phyloP scores from a whole-genome alignment of 768 basidiomycete genomes.

The Hortiboletus flavorubellus region DNA sequence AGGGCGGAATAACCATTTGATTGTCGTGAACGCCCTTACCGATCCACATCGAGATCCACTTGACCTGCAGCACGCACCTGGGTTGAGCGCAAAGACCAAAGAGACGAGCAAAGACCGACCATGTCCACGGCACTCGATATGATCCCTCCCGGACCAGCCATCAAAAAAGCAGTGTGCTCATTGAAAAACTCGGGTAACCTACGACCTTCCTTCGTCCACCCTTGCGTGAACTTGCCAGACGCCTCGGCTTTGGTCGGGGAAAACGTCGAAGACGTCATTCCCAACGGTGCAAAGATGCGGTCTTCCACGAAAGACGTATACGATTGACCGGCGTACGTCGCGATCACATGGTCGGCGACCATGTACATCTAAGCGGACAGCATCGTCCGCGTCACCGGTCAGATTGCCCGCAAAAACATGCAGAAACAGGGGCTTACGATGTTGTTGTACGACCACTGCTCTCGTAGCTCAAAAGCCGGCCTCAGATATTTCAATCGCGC shows the following conservation, averaged over 20 bases:
- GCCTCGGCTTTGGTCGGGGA: conserved; percentile 30
- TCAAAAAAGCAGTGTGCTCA: conserved; percentile 22
- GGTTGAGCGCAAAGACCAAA: background rate
- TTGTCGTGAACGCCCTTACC: conserved; percentile 33
- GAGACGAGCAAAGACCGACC: conserved; percentile 24
- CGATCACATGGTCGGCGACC: conserved; percentile 33
- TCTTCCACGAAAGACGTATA: conserved; percentile 40
- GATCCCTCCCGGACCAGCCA: conserved; percentile 42
- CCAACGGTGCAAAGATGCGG: conserved; percentile 39
- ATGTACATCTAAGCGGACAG: conserved; percentile 37
- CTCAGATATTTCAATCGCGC: conserved; percentile 27
- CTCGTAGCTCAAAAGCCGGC: conserved; percentile 35
- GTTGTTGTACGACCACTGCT: conserved; percentile 40
- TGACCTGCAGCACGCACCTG: conserved; percentile 26
- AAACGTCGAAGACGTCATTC: conserved; percentile 41
- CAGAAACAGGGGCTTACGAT: conserved; percentile 20
- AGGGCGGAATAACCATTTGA: conserved; percentile 31
- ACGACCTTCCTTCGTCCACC: conserved; percentile 33
- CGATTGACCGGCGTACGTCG: conserved; percentile 29
- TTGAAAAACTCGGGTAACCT: conserved; percentile 33
- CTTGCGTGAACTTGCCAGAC: conserved; percentile 33
- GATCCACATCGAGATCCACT: conserved; percentile 39
- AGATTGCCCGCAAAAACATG: background rate
- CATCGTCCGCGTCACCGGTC: background rate
- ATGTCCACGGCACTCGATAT: conserved; percentile 42